A percentile compares a stretch with the other conserved stretches of the same genome.
Conservation (phyloP, 208 protist genomes). For the Trypanosoma theileri region DNA sequence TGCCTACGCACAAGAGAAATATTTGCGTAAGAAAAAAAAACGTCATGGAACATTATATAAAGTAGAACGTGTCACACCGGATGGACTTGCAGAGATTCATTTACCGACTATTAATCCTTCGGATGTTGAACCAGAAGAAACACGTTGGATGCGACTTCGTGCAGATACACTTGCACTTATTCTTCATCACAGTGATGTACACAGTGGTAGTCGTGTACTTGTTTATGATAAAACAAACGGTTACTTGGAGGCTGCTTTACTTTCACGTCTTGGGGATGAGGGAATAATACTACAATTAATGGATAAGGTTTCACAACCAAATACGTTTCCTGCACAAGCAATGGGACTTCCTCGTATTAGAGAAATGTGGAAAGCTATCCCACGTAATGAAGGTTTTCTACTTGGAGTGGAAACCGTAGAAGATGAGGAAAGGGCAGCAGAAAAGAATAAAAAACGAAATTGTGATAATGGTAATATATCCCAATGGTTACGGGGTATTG, state of each 20-base stretch:
- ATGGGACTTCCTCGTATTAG: slow-evolving; percentile 61
- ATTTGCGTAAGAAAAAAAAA: slow-evolving; percentile 90
- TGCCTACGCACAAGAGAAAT: slow-evolving; percentile 91
- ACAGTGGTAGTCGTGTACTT: slow-evolving; percentile 72
- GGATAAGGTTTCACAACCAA: slow-evolving; percentile 76
- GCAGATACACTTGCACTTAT: slow-evolving; percentile 86
- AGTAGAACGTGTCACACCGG: slow-evolving; percentile 68
- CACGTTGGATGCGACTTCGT: slow-evolving; percentile 62
- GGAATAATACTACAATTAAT: slow-evolving; percentile 83
- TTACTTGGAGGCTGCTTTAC: slow-evolving; percentile 64
- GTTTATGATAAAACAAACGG: slow-evolving; percentile 84
- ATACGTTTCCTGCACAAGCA: slow-evolving; percentile 55
- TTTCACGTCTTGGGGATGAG: slow-evolving; percentile 64
- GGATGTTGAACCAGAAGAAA: slow-evolving; percentile 63
- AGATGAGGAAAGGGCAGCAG: slow-evolving; percentile 32
- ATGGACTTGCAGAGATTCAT: slow-evolving; percentile 77
- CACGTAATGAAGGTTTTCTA: slow-evolving; percentile 72
- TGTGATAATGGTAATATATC: slow-evolving; percentile 32
- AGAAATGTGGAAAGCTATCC: slow-evolving; percentile 85
- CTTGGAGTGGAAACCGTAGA: slow-evolving; percentile 29
- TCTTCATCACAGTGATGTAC: slow-evolving; percentile 83
- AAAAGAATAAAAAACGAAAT: slow-evolving; percentile 6
- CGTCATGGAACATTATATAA: slow-evolving; percentile 88
- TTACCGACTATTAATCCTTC: slow-evolving; percentile 81
- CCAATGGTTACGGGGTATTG: slow-evolving; percentile 77